phyloP scores from a whole-genome alignment of 1,139 yeast genomes.

The Geotrichum phurueaensis region DNA sequence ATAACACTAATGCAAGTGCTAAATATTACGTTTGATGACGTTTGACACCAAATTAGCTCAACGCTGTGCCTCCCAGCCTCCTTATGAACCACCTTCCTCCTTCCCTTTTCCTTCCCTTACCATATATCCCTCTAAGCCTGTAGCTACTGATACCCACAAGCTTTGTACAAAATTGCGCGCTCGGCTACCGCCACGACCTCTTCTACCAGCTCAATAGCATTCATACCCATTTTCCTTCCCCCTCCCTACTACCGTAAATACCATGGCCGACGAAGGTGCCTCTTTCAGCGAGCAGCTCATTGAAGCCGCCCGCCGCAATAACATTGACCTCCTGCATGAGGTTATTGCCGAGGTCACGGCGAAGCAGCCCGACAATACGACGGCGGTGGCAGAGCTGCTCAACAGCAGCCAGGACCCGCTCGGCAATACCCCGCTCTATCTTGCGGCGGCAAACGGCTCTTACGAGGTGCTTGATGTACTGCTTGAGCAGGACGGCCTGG shows the following conservation, averaged over 20 bases:
- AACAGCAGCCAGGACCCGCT: slow-evolving; percentile 70
- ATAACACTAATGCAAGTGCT: neutral
- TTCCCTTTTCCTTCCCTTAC: neutral
- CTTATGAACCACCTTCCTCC: neutral
- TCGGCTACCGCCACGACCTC: neutral
- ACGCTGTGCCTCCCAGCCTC: neutral
- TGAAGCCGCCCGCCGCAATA: slow-evolving; percentile 85
- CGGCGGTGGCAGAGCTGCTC: slow-evolving; percentile 52
- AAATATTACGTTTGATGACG: neutral
- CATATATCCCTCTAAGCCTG: neutral
- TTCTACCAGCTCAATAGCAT: neutral
- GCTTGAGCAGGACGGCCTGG: slow-evolving; percentile 85
- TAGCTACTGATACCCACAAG: neutral
- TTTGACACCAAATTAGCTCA: neutral
- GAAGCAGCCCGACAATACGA: slow-evolving; percentile 40
- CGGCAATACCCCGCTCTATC: slow-evolving; percentile 77
- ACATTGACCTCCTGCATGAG: slow-evolving; percentile 62
- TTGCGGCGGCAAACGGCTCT: slow-evolving; percentile 75
- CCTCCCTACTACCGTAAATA: neutral
- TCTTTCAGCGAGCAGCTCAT: slow-evolving; percentile 70
- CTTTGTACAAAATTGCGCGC: neutral
- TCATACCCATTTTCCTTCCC: neutral
- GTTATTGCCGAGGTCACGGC: slow-evolving; percentile 37
- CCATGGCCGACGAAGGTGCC: slow-evolving; percentile 52
- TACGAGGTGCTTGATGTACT: slow-evolving; percentile 75